Evolutionary conservation across 202 grass and related monocot species (phyloP).

Genomic region (Schoenoplectus tabernaemontani): DNA sequence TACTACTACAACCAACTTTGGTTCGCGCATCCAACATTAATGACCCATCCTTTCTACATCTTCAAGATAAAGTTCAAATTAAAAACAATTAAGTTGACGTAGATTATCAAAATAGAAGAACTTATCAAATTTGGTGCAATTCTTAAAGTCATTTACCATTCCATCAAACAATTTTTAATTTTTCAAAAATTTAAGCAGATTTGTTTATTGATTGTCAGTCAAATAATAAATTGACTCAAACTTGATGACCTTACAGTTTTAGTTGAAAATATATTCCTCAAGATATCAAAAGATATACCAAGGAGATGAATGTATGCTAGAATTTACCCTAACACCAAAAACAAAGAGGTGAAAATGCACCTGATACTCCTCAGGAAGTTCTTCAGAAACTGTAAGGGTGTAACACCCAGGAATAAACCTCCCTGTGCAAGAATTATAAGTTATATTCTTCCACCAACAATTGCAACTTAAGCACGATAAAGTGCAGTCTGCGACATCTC

Average conservation of each 20-base stretch:
- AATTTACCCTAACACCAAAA: neutral
- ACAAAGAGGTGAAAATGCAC: slow-evolving; percentile 21
- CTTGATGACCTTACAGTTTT: no score
- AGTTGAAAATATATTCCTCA: neutral
- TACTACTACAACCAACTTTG: no score
- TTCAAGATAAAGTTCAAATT: neutral
- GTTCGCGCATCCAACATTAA: neutral
- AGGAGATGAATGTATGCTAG: neutral
- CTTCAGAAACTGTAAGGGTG: slow-evolving; percentile 83
- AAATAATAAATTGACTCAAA: neutral
- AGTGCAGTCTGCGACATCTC: neutral
- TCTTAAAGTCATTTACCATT: neutral
- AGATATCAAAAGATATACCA: neutral
- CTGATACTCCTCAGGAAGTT: slow-evolving; percentile 93
- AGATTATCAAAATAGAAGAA: neutral
- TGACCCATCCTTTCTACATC: neutral
- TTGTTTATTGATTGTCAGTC: neutral
- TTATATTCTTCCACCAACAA: neutral
- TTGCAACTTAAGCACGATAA: neutral
- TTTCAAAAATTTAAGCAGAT: neutral
- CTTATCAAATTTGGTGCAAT: neutral
- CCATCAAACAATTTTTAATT: neutral
- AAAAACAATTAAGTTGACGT: neutral
- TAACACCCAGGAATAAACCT: slow-evolving; percentile 93
- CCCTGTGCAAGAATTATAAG: slow-evolving; percentile 32